Evolutionary conservation across 441 rosid species (phyloP).

Genomic region (Erysimum cheiri): DNA sequence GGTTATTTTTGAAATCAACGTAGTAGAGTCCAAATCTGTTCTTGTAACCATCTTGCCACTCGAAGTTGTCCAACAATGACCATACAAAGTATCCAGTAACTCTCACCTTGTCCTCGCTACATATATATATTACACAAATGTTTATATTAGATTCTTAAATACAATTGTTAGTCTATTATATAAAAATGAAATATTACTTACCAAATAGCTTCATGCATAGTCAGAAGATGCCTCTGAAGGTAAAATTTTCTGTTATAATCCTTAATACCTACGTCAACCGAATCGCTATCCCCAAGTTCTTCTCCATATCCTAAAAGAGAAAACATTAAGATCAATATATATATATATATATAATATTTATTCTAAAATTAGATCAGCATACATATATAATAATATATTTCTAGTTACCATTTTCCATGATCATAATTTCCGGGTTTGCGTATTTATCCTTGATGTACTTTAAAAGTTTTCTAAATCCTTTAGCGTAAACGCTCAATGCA

Average conservation of each 20-base stretch:
- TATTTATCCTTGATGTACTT: slow-evolving; percentile 40
- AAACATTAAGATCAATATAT: neutral
- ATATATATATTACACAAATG: neutral
- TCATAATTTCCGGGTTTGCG: slow-evolving; percentile 23
- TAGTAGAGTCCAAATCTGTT: too few species aligned
- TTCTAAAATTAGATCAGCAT: neutral
- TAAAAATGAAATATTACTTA: neutral
- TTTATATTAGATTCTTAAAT: neutral
- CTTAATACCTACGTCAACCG: neutral
- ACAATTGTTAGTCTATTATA: neutral
- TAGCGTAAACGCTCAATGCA: slow-evolving; percentile 42
- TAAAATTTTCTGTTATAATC: slow-evolving; percentile 13
- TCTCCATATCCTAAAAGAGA: slow-evolving; percentile 1
- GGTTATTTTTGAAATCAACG: slow-evolving; percentile 1
- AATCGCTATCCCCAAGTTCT: neutral
- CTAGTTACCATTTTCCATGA: neutral
- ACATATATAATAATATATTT: neutral
- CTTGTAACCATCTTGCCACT: too few species aligned
- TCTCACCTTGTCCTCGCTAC: too few species aligned
- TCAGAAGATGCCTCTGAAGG: slow-evolving; percentile 18
- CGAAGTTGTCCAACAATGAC: too few species aligned
- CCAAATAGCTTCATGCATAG: slow-evolving; percentile 16
- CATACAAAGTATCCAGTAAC: too few species aligned
- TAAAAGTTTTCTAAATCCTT: slow-evolving; percentile 41
- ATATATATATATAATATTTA: neutral